Percentiles rank a stretch among this genome's conserved stretches.
Evolutionary conservation across 768 basidiomycete species (phyloP).

Genomic region (Boletus rex-veris): DNA sequence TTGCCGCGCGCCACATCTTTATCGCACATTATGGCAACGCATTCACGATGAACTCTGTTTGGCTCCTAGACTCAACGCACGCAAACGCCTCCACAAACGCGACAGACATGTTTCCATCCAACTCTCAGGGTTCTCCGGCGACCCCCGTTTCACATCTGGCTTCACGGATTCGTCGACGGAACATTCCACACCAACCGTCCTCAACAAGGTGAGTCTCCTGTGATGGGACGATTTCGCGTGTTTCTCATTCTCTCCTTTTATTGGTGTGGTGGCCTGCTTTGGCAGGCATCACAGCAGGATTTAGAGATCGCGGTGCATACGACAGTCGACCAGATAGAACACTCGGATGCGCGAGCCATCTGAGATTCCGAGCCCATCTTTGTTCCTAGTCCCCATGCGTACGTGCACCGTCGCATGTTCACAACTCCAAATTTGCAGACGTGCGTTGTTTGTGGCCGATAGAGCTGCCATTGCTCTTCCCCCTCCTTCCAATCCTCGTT

Average conservation of each 20-base stretch:
- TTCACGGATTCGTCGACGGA: not conserved
- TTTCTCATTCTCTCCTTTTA: not conserved
- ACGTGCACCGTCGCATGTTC: not conserved
- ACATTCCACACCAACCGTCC: not conserved
- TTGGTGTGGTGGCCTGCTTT: not conserved
- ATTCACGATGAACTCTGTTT: not conserved
- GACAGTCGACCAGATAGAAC: not conserved
- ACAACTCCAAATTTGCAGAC: too few relatives aligned
- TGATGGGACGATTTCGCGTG: not conserved
- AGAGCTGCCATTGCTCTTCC: too few relatives aligned
- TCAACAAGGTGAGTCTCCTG: constrained; percentile 1
- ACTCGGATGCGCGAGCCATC: not conserved
- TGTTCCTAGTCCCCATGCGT: not conserved
- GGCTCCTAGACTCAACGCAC: constrained; percentile 42
- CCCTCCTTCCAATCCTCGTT: too few relatives aligned
- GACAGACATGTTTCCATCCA: constrained; percentile 41
- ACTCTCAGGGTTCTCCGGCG: constrained; percentile 35
- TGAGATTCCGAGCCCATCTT: not conserved
- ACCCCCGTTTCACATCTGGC: constrained; percentile 5
- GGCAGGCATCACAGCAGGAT: constrained; percentile 1
- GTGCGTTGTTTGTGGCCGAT: too few relatives aligned
- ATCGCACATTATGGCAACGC: not conserved
- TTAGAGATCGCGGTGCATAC: constrained; percentile 12
- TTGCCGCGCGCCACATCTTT: too few relatives aligned
- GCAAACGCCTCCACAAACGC: constrained; percentile 36